Evolutionary conservation across 176 grass and related monocot species (phyloP).

Genomic region (Oryza meyeriana): DNA sequence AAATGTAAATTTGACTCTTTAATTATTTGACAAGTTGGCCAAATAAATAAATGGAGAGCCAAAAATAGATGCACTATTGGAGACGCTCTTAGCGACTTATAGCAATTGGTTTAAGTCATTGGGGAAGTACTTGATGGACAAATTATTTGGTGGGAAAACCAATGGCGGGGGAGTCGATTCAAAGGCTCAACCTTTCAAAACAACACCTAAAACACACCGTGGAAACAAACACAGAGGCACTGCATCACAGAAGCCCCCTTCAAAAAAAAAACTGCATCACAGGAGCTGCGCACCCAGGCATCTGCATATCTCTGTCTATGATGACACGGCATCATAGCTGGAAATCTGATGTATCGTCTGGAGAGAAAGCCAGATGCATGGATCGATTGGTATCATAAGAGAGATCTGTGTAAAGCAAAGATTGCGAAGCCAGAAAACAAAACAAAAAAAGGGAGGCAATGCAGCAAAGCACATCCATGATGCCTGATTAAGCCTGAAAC

Average conservation of each 20-base stretch:
- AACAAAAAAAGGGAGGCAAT: not conserved
- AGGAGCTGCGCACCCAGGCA: conserved; percentile 6
- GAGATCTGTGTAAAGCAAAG: conserved; percentile 6
- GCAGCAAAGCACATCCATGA: conserved; percentile 1
- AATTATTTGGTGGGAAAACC: conserved; percentile 13
- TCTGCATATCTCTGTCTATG: not conserved
- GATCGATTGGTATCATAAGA: conserved; percentile 34
- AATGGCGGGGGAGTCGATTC: not conserved
- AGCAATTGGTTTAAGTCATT: not conserved
- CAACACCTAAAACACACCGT: not conserved
- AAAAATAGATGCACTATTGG: too few relatives aligned
- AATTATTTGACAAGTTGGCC: too few relatives aligned
- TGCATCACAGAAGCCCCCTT: conserved; percentile 1
- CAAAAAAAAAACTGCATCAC: not conserved
- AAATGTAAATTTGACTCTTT: too few relatives aligned
- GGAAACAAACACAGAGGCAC: not conserved
- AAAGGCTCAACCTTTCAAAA: not conserved
- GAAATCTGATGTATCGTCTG: conserved; percentile 18
- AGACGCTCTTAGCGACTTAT: too few relatives aligned
- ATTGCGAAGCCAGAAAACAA: not conserved
- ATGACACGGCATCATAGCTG: conserved; percentile 24
- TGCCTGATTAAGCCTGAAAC: conserved; percentile 28
- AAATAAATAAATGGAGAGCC: too few relatives aligned
- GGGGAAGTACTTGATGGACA: not conserved
- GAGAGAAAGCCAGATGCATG: conserved; percentile 32